Base-by-base conservation (phyloP, 306 rosid genomes). In the Arachis stenosperma region DNA sequence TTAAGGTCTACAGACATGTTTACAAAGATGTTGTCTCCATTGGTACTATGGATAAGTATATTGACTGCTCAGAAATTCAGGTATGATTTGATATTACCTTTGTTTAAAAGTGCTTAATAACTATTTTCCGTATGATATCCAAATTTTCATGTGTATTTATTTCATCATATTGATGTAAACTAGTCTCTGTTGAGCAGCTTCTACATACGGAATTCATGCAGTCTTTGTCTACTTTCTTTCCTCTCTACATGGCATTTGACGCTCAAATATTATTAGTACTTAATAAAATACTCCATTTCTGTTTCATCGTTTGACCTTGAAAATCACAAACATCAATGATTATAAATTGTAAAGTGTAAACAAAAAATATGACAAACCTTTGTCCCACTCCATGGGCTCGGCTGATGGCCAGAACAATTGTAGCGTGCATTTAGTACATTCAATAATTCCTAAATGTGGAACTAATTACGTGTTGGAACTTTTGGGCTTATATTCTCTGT, bases 31-130 rank as follows among this genome's bases (percentile, higher is more conserved):
- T 76, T 9, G 85, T 88, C 60, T 64, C 88, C 9, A 70, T 79
- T 51, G 6, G 42, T 68, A 39, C 85, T 37, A 72, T 88, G 83
- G 80, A 83, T 37, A 81, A 71, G 55, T 30, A 66, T 27, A 59
- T 88, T 14, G 88, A 88, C 54, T 78, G 77, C 75, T 79, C 90
- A 12, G 57, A 75, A 36, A 83, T 87, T 72, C 92, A 88, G 86
- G 88, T 88, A 81, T 10, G 59, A 46, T 12, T 36, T 64, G 52
- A 17, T 14, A 27, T 73, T 46, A 57, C 10, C 37, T 44, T 72
- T 6, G 65, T 29, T 66, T 33, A 55, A 64, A 37, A 9, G 10
- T 69, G 50, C 4, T n/a, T 43, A 62, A 53, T 12, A 30, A 70
- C 51, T 41, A 63, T 63, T 44, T 67, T 68, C 50, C 42, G 8